Evolutionary conservation across 2,329 filamentous ascomycete species (phyloP).

Genomic region (Neofusicoccum kwambonambiense): DNA sequence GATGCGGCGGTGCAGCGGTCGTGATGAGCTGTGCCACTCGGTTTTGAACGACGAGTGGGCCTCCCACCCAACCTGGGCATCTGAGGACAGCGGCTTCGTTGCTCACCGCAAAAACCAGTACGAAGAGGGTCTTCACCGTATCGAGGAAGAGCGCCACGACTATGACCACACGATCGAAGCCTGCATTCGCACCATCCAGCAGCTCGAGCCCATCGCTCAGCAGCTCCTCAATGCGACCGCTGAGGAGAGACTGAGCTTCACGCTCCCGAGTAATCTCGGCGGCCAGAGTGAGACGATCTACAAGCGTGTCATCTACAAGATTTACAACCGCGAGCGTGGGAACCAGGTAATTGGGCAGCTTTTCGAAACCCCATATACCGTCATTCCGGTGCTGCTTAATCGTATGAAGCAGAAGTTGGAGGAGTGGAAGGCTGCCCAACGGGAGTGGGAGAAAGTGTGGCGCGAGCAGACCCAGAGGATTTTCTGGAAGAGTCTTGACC

Average conservation of each 20-base stretch:
- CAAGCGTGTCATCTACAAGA: conserved; percentile 94
- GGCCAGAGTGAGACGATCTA: conserved; percentile 96
- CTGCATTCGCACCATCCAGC: conserved; percentile 90
- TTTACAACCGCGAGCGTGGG: conserved; percentile 84
- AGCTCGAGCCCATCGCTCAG: conserved; percentile 90
- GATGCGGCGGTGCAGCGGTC: conserved; percentile 86
- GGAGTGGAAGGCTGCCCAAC: conserved; percentile 94
- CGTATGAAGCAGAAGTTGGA: conserved; percentile 94
- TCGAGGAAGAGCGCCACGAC: conserved; percentile 97
- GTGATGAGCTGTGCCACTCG: conserved; percentile 88
- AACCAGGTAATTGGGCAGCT: conserved; percentile 83
- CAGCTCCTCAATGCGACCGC: conserved; percentile 76
- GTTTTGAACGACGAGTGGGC: conserved; percentile 98
- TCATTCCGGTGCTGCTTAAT: conserved; percentile 84
- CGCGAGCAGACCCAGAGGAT: conserved; percentile 91
- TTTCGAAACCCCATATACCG: conserved; percentile 77
- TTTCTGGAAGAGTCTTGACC: conserved; percentile 94
- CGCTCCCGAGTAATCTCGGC: conserved; percentile 78
- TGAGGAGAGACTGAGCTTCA: conserved; percentile 71
- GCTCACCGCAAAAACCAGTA: conserved; percentile 95
- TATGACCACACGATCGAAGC: conserved; percentile 99
- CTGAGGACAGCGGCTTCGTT: conserved; percentile 95
- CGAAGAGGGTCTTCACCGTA: conserved; percentile 90
- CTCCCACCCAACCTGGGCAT: conserved; percentile 97
- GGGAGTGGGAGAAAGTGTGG: conserved; percentile 99